These are phyloP conservation scores for Gryganskiella cystojenkinii DNA, from an alignment of 192 early-diverging fungal genomes.

Conservation along the genomic window DNA sequence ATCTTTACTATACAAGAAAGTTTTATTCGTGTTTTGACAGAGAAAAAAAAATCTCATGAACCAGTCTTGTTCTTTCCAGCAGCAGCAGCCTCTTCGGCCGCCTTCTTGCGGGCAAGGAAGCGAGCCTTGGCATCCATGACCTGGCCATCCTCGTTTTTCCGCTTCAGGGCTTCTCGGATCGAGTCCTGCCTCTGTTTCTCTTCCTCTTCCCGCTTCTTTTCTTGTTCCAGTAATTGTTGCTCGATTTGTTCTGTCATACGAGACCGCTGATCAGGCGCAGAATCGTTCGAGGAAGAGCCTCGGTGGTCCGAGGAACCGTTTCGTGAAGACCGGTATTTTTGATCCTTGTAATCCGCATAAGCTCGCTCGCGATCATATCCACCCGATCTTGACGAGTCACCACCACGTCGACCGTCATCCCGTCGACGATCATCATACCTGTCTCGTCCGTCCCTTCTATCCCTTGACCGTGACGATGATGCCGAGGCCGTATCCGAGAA, in stretches of 20 bases:
- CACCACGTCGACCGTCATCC: too few relatives aligned
- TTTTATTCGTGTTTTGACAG: not conserved
- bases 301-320: constrained; percentile 6
- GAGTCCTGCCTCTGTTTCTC: constrained; percentile 61
- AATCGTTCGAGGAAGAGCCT: constrained; percentile 9
- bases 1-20: not conserved
- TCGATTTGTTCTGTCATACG: constrained; percentile 60
- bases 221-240: constrained; percentile 61
- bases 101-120: constrained; percentile 62
- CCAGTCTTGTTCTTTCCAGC: constrained; percentile 10
- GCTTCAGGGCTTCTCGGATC: constrained; percentile 50
- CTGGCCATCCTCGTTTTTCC: constrained; percentile 60
- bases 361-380: constrained; percentile 45
- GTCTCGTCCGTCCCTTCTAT: constrained; percentile 16
- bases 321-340: constrained; percentile 53
- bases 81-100: constrained; percentile 35
- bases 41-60: constrained; percentile 4
- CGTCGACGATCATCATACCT: not conserved
- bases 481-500: too few relatives aligned
- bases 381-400: not conserved
- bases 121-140: constrained; percentile 62
- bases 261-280: constrained; percentile 33
- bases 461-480: constrained; percentile 9
- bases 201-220: constrained; percentile 60
- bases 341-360: constrained; percentile 58